phyloP scores from a whole-genome alignment of 306 rosid genomes.

The Prunus kanzakura region DNA sequence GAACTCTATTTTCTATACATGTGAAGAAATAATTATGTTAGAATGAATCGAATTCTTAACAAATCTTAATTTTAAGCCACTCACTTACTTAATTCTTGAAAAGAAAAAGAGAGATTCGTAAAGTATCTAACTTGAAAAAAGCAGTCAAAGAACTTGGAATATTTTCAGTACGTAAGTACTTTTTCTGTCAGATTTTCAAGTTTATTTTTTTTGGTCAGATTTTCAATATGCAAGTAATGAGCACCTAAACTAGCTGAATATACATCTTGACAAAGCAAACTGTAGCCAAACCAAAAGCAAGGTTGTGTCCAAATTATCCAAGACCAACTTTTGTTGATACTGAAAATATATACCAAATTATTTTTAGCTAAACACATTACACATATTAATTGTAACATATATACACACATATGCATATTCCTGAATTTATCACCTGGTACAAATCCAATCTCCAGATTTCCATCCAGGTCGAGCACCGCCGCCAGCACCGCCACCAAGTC shows the following conservation, averaged over 20 bases:
- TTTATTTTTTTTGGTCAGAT: not conserved
- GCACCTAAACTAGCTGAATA: conserved; percentile 5
- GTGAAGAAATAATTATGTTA: too few species aligned
- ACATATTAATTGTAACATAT: too few species aligned
- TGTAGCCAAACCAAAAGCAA: not conserved
- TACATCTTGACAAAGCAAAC: not conserved
- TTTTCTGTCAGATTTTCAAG: not conserved
- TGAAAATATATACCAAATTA: not conserved
- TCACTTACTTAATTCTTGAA: not conserved
- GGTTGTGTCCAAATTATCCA: not conserved
- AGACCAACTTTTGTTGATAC: not conserved
- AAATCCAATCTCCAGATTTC: conserved; percentile 99
- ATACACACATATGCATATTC: not conserved
- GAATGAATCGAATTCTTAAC: too few species aligned
- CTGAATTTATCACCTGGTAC: conserved; percentile 53
- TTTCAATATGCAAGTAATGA: conserved; percentile 1
- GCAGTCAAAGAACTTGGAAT: conserved; percentile 44
- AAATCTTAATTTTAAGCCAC: too few species aligned
- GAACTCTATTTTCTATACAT: not conserved
- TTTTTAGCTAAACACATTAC: too few species aligned
- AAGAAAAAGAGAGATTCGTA: conserved; percentile 13
- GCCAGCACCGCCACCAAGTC: conserved; percentile 21
- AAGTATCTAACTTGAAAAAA: conserved; percentile 27
- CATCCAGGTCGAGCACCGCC: conserved; percentile 64
- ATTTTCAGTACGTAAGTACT: not conserved